Base-by-base conservation (phyloP, 2,329 filamentous ascomycete genomes). In the Rhynchosporium secalis region DNA sequence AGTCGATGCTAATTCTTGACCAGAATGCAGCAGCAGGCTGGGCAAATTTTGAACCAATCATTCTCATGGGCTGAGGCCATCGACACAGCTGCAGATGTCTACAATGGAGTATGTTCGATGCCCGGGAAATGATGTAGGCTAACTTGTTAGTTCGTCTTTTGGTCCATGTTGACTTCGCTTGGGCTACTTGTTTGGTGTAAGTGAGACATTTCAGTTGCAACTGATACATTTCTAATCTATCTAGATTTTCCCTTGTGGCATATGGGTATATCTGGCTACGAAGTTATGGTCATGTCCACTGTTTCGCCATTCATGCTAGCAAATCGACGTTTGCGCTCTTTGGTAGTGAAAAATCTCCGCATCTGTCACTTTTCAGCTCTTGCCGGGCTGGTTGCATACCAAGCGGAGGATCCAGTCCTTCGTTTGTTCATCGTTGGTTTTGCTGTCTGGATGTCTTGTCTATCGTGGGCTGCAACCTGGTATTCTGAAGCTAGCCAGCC, bases 201-300 rank as follows among this genome's bases (percentile, higher is more conserved):
- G 89, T 84, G 29, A 46, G 26, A 10, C 13, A 26, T 36, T 4
- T 1, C 12, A 13, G n/a, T 4, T n/a, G 15, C 20, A 8, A 33
- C 12, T 29, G 13, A 55, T 33, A 43, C n/a, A 33, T 36, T 64
- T 52, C 60, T 69, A 58, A 70, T 49, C 51, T 48, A 47, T 15
- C 41, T 66, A 92, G 89, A 96, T 76, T 99, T 99, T 75, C 95
- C 95, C 13, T 84, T 99, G 10, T 99, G 95, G 95, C 87, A 97
- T 75, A 99, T 99, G 95, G 95, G 95, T 33, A 96, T 99, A 64
- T 98, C 94, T 3, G 95, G 95, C 66, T 99, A 95, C 73, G 95
- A 99, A 77, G 89, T 87, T 48, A 82, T 96, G 68, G 88, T 99
- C 72, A 89, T 98, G 86, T 85, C 84, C 56, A 94, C 91, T 3